phyloP scores from a whole-genome alignment of 371 early-diverging fungal genomes.

The Basidiobolus meristosporus region DNA sequence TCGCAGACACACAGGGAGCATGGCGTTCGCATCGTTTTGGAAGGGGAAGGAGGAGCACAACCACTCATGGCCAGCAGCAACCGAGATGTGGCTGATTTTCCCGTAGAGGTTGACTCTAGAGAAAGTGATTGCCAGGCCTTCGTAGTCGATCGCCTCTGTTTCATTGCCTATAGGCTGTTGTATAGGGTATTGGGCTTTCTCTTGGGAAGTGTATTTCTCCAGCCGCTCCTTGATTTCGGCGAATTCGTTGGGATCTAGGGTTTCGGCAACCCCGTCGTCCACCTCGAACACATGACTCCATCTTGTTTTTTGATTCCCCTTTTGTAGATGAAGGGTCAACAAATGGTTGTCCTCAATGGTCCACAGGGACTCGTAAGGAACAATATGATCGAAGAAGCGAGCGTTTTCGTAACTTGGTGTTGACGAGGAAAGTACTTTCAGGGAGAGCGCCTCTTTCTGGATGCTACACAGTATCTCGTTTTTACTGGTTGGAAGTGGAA shows the following conservation, averaged over 20 bases:
- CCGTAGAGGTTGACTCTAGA: constrained; percentile 11
- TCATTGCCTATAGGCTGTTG: constrained; percentile 29
- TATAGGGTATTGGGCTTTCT: neutral
- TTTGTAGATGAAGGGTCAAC: constrained; percentile 47
- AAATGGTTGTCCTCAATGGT: constrained; percentile 35
- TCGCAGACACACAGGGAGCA: constrained; percentile 34
- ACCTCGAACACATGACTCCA: constrained; percentile 59
- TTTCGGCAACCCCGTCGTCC: constrained; percentile 55
- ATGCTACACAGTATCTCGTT: no score
- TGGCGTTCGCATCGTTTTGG: neutral
- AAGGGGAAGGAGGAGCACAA: neutral
- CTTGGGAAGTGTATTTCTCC: constrained; percentile 36
- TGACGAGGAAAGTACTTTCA: no score
- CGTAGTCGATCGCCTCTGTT: constrained; percentile 44
- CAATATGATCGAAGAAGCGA: constrained; percentile 24
- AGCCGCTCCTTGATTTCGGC: constrained; percentile 30
- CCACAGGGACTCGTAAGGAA: constrained; percentile 48
- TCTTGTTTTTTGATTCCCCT: constrained; percentile 30
- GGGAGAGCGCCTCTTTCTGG: no score
- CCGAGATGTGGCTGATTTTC: neutral
- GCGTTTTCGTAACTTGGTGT: no score
- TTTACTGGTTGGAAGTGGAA: no score
- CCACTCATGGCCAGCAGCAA: neutral
- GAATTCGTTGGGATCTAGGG: constrained; percentile 36
- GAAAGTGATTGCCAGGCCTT: constrained; percentile 24